Evolutionary conservation across 805 yeast genomes (phyloP).

Genomic region (Starmerella powellii): DNA sequence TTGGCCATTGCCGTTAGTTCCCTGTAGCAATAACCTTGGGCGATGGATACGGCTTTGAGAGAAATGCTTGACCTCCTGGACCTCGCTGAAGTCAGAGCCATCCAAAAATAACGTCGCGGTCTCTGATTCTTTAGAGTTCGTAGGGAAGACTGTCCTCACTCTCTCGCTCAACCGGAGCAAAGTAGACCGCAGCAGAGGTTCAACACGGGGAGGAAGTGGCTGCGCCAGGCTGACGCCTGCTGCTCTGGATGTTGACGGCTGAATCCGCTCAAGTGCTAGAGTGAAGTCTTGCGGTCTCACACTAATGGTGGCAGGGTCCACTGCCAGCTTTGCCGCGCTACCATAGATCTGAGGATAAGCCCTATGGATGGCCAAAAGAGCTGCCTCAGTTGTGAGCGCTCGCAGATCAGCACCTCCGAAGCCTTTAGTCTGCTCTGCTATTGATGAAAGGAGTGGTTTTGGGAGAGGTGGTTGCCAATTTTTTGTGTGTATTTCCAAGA

Average conservation of each 20-base stretch:
- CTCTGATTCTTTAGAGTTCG: background rate
- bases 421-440: slow-evolving; percentile 80
- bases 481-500: slow-evolving; percentile 71
- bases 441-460: slow-evolving; percentile 43
- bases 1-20: slow-evolving; percentile 74
- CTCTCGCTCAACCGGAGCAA: background rate
- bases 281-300: slow-evolving; percentile 78
- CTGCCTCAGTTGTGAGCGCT: slow-evolving; percentile 92
- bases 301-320: slow-evolving; percentile 57
- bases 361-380: slow-evolving; percentile 80
- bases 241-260: slow-evolving; percentile 87
- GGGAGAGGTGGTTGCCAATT: slow-evolving; percentile 74
- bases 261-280: slow-evolving; percentile 69
- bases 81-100: slow-evolving; percentile 52
- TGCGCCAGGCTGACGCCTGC: slow-evolving; percentile 51
- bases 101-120: slow-evolving; percentile 30
- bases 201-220: slow-evolving; percentile 65
- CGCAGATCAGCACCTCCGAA: slow-evolving; percentile 96
- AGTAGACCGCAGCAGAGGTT: slow-evolving; percentile 47
- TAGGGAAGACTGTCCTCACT: slow-evolving; percentile 8
- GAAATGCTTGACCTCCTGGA: slow-evolving; percentile 44
- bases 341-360: slow-evolving; percentile 85
- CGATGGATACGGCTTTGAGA: slow-evolving; percentile 57
- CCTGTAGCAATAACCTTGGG: slow-evolving; percentile 68
- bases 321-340: slow-evolving; percentile 56